Evolutionary conservation across 2,329 filamentous ascomycete genomes (phyloP), one percentile per base, ranked within the genome.

Genomic region (Waltergamsia citrina): DNA sequence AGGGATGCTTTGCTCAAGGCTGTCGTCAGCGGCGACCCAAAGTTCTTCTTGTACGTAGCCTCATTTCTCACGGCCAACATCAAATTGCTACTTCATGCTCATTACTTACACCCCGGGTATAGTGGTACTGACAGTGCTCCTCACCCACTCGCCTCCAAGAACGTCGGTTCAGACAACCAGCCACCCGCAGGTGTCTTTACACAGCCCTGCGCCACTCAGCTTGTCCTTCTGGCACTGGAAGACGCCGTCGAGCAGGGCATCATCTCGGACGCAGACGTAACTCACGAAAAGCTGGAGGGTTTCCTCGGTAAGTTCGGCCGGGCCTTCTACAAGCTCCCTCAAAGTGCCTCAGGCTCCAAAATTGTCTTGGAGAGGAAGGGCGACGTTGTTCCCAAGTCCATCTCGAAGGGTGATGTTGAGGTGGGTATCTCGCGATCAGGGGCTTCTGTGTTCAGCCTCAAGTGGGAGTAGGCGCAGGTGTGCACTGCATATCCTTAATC

Each of bases 101-200:
- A n/a, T 25, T 25, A 23, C 10, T 19, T 6, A 22, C 9, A 23
- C 6, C 23, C 6, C 17, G 10, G 7, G 22, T 9, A 7, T 29
- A 64, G 59, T 41, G 67, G 67, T 37, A 79, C 68, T 18, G 78
- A 82, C 46, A 75, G 69, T 6, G 78, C 78, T 29, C 78, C 78
- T 23, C 80, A 85, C 50, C 69, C 70, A 9, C 58, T 74, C 4
- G 50, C 53, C n/a, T 68, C 71, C 39, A 85, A 85, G 59, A 67
- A 51, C 17, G 34, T 36, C 1, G 31, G 21, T 10, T 46, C 46
- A 14, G 54, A 51, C 6, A 49, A 51, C 34, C 67, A 60, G 32
- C 71, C 78, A 1, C 74, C 80, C 0, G 84, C 84, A 0, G 84
- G 84, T 5, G 82, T 88, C 28, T 90, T 86, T 53, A 88, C 84